Conservation (phyloP, 176 grass and related monocot genomes). For the Metroxylon sagu region DNA sequence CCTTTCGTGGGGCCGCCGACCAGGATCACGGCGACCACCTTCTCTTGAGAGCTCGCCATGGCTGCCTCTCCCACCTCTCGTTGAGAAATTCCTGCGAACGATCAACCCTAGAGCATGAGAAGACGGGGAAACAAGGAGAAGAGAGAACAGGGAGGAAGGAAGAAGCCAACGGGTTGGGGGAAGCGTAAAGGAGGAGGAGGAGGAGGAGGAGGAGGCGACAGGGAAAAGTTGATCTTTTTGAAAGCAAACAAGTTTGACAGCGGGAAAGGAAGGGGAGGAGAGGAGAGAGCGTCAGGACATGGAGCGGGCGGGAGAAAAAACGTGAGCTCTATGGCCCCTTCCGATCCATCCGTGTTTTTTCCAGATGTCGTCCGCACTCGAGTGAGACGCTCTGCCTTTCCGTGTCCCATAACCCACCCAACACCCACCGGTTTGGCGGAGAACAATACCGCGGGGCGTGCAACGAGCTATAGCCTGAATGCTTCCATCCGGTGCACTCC, state of each 20-base stretch:
- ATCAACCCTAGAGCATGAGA: neutral
- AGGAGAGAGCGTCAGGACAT: slow-evolving; percentile 8
- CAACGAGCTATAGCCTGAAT: no score
- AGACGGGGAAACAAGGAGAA: neutral
- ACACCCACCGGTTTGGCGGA: no score
- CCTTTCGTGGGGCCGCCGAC: slow-evolving; percentile 97
- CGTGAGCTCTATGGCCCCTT: slow-evolving; percentile 7
- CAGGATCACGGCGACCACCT: slow-evolving; percentile 92
- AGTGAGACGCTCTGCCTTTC: no score
- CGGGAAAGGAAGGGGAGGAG: slow-evolving; percentile 4
- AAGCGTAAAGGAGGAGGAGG: no score
- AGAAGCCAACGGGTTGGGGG: no score
- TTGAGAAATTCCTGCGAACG: neutral
- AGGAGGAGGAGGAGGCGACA: no score
- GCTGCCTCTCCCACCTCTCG: neutral
- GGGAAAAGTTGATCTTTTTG: no score
- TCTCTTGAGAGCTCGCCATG: slow-evolving; percentile 67
- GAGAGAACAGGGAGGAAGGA: neutral
- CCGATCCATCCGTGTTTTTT: slow-evolving; percentile 8
- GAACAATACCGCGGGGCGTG: no score
- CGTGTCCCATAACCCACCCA: no score
- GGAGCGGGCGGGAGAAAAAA: slow-evolving; percentile 10
- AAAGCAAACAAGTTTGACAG: neutral
- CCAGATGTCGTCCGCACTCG: no score
- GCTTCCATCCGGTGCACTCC: no score